Base-by-base conservation (phyloP, 176 grass and related monocot genomes). In the Thinopyrum elongatum region DNA sequence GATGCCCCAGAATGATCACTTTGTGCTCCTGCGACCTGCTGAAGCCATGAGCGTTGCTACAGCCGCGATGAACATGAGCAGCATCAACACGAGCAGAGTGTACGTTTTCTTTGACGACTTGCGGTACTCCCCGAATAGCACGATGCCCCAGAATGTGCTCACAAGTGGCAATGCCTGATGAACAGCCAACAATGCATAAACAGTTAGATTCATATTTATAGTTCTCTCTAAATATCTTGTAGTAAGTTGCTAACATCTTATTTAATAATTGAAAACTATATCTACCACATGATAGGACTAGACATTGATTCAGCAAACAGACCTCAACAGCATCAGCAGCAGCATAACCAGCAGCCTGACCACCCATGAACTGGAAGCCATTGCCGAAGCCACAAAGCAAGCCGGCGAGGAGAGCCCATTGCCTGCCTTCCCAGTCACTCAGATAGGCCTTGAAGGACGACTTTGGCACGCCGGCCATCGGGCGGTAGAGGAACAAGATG, bases 1-100 rank as follows among this genome's bases (percentile, higher is more conserved):
- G 47, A 51, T 51, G 47, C 16, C 51, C 51, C 19, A n/a, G 29
- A 53, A 60, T 64, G 57, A 63, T 91, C 88, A 81, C 44, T 77
- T 62, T 21, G 81, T 82, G 73, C 30, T 93, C 74, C 93, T 93
- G 65, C 89, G 89, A 35, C 91, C 95, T 66, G 95, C 81, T 5
- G 93, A 98, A 92, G 91, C 95, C 95, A 98, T 95, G n/a, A 98
- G 93, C 83, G 91, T 55, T 1, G 70, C 91, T 0, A 98, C 95
- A 0, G 95, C 95, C 19, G 21, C 26, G 2, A 98, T 22, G 26
- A 98, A 98, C 95, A 98, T 98, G 16, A 80, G 88, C 30, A 98
- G 29, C 95, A 98, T 95, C 65, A 70, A 85, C 30, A 80, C 89
- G 0, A 98, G 90, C 77, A 95, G 55, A 41, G 74, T 58, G 14